Base-by-base conservation (phyloP, 352 stramenopile genomes). In the Phytopythium cucurbitacearum region DNA sequence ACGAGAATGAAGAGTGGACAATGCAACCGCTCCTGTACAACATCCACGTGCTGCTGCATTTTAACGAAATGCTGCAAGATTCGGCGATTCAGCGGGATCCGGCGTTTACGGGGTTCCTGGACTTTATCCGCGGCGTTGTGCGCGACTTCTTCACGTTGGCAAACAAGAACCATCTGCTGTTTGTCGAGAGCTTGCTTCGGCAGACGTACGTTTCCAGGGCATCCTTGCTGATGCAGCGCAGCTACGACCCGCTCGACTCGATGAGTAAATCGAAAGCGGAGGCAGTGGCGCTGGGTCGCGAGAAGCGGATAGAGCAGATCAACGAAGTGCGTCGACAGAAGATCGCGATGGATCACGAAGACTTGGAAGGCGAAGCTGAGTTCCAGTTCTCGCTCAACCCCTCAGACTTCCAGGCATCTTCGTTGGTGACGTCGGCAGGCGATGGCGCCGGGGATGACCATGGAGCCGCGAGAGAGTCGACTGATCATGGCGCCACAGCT, bases 11-110 rank as follows among this genome's bases (percentile, higher is more conserved):
- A 28, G 62, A 87, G 15, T 88, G 73, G 70, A 93, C 85, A 13
- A 85, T 91, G 79, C 81, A 95, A 40, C 85, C 85, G 16, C 85
- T 95, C 59, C 62, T 95, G 3, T 95, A 87, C 58, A 91, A 91
- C 55, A 89, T 95, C 35, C 80, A 85, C 56, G 73, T 88, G 39
- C 62, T 94, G 12, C 50, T 88, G 40, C 53, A 89, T 4, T 95
- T 95, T 62, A 85, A 95, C 59, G 75, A 68, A 55, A 87, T 95
- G 66, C 75, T 95, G n/a, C 80, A 94, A 67, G 85, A 95, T 42
- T 13, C 75, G 4, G 59, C 71, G 13, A 88, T 94, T 36, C 69
- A 84, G 50, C 65, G 59, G 1, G 74, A 80, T 5, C 37, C 62
- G 1, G 77, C 91, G 35, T 89, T 81, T 56, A 72, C 75, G 45